Conservation (phyloP, 2,329 filamentous ascomycete genomes). For the Mollisia scopiformis region DNA sequence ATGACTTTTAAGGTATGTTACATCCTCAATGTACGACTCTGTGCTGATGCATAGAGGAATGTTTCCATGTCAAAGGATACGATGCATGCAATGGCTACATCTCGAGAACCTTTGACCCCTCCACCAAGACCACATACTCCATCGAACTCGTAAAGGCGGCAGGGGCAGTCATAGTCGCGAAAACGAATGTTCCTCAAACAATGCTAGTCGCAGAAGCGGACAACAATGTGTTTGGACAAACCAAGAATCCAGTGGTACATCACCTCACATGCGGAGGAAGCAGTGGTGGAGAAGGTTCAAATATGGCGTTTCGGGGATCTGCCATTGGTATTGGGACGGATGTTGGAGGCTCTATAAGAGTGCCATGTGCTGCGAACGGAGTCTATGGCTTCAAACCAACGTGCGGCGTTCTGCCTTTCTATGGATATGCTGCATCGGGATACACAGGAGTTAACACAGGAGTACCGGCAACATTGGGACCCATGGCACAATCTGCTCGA, state of each 20-base stretch:
- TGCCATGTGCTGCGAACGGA: slow-evolving; percentile 37
- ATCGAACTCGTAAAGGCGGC: slow-evolving; percentile 70
- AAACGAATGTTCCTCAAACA: slow-evolving; percentile 83
- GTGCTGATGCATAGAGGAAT: slow-evolving; percentile 52
- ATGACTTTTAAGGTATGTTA: slow-evolving; percentile 14
- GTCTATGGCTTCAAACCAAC: slow-evolving; percentile 37
- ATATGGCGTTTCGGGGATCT: slow-evolving; percentile 73
- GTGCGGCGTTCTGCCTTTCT: slow-evolving; percentile 37
- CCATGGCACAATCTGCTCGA: slow-evolving; percentile 81
- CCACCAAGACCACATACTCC: slow-evolving; percentile 54
- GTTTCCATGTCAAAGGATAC: slow-evolving; percentile 77
- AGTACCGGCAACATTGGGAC: slow-evolving; percentile 82
- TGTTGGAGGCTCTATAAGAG: slow-evolving; percentile 78
- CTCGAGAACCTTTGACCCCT: slow-evolving; percentile 66
- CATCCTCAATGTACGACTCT: slow-evolving; percentile 21
- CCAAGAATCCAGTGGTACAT: slow-evolving; percentile 56
- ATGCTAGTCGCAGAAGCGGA: slow-evolving; percentile 32
- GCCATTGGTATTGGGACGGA: slow-evolving; percentile 88
- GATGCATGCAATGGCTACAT: slow-evolving; percentile 83
- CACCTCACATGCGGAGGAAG: slow-evolving; percentile 86
- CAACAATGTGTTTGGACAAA: slow-evolving; percentile 17
- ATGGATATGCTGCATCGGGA: slow-evolving; percentile 33
- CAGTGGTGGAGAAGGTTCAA: slow-evolving; percentile 69
- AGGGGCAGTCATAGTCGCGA: slow-evolving; percentile 84
- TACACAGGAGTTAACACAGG: slow-evolving; percentile 66